These are phyloP conservation scores for Pichia occidentalis DNA, from an alignment of 805 yeast species.

Conservation along the genomic window DNA sequence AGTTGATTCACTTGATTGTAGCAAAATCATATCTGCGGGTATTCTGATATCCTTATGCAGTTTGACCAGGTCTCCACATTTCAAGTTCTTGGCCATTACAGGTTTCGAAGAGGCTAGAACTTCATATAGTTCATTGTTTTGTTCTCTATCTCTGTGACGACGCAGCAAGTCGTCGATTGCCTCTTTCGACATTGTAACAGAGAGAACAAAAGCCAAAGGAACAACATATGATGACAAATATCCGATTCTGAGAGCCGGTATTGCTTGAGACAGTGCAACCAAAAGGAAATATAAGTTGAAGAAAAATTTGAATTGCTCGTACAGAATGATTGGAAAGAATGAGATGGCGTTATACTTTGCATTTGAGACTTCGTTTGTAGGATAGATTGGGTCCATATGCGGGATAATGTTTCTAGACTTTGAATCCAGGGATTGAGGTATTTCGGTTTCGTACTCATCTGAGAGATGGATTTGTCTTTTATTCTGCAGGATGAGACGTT, in stretches of 20 bases:
- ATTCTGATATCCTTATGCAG: conserved; percentile 77
- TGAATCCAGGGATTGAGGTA: conserved; percentile 2
- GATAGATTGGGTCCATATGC: conserved; percentile 29
- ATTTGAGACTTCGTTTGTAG: conserved; percentile 81
- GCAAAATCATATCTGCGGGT: conserved; percentile 87
- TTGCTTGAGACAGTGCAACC: conserved; percentile 89
- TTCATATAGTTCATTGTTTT: conserved; percentile 77
- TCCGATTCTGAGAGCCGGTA: conserved; percentile 88
- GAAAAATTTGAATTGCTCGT: conserved; percentile 95
- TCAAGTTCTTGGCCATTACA: conserved; percentile 54
- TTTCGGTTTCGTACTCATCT: conserved; percentile 10
- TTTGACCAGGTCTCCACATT: conserved; percentile 80
- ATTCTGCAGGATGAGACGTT: conserved; percentile 21
- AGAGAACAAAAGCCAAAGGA: conserved; percentile 86
- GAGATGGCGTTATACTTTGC: conserved; percentile 89
- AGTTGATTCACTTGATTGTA: conserved; percentile 71
- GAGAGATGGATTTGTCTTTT: conserved; percentile 26
- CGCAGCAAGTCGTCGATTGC: conserved; percentile 91
- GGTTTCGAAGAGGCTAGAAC: conserved; percentile 43
- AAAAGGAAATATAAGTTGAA: conserved; percentile 86
- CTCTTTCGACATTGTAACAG: conserved; percentile 92
- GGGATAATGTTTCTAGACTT: conserved; percentile 35
- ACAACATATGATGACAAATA: conserved; percentile 88
- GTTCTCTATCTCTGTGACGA: conserved; percentile 82
- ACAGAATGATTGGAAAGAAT: conserved; percentile 81